Base-by-base conservation (phyloP, 805 yeast genomes). In the Yarrowia bubula region DNA sequence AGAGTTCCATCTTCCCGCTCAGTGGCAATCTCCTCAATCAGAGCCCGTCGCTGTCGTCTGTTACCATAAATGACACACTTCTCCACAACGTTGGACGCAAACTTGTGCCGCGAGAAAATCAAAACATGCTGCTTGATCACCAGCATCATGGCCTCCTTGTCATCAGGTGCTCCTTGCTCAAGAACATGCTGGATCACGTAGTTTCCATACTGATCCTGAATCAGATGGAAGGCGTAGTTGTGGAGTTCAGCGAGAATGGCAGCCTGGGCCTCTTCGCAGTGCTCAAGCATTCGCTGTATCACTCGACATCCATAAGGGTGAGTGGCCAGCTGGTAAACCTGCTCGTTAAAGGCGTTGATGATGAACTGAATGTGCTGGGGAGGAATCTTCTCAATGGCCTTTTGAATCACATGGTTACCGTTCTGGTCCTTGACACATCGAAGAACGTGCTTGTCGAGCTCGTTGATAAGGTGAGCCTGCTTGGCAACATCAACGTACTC, bases 221-320 rank as follows among this genome's bases (percentile, higher is more conserved):
- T 89, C 72, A 95, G 81, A 72, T 84, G 86, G 68, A 83, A 87
- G 28, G 90, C 83, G 72, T 84, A 88, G 61, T 85, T 83, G 70
- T 86, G 86, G 71, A 95, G 80, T 73, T 91, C 96, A 31, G 77
- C 79, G 71, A 95, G 76, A 64, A 95, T 86, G 63, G 79, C 80
- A 31, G 80, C 77, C 75, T 89, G 92, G 70, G 91, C 92, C 8
- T 75, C 75, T 28, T 82, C 79, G 1, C 96, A 89, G 76, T 84
- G 87, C 76, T 95, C 98, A 68, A 95, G 80, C 70, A 93, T 80
- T 68, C 99, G 82, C 78, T 95, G 99, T 68, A 95, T 89, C 2
- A 95, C 99, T 65, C 99, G 84, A 76, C 99, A 95, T 18, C 99
- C 99, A 75, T 95, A 95, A 1, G 98, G 96, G 77, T 95, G 98